Conservation (phyloP, 2,329 filamentous ascomycete genomes). For the Samsoniella hepiali region DNA sequence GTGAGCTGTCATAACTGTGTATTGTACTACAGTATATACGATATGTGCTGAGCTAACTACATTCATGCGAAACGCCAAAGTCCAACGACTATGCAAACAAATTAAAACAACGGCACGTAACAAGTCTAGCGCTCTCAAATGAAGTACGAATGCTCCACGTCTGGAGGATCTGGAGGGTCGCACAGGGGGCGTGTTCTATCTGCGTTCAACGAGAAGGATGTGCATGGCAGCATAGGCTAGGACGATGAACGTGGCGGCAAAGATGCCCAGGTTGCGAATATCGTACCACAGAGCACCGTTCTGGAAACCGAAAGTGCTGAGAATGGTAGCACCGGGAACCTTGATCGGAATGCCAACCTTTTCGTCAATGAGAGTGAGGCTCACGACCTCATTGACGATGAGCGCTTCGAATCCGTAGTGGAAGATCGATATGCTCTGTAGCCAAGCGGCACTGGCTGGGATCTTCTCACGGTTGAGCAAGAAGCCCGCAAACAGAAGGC, state of each 20-base stretch:
- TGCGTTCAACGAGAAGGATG: conserved; percentile 82
- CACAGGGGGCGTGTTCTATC: conserved; percentile 39
- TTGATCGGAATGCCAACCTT: conserved; percentile 97
- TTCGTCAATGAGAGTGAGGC: conserved; percentile 83
- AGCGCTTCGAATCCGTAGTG: conserved; percentile 96
- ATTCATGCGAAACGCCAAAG: conserved; percentile 9
- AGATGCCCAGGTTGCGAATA: conserved; percentile 74
- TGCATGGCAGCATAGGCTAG: conserved; percentile 93
- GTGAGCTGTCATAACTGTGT: not conserved
- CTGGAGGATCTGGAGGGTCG: not conserved
- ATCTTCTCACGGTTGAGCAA: conserved; percentile 94
- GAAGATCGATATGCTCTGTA: conserved; percentile 94
- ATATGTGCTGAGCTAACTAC: not conserved
- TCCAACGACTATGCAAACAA: conserved; percentile 10
- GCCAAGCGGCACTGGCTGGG: conserved; percentile 78
- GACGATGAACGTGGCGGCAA: conserved; percentile 78
- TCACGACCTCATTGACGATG: conserved; percentile 94
- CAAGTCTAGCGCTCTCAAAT: not conserved
- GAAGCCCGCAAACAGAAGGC: conserved; percentile 87
- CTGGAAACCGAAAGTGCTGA: conserved; percentile 93
- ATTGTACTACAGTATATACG: conserved; percentile 11
- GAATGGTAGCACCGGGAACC: conserved; percentile 87
- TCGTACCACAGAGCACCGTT: conserved; percentile 84
- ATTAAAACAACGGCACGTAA: not conserved
- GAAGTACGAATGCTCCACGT: not conserved